phyloP scores from a whole-genome alignment of 495 filamentous ascomycete species.

The Penicillium herquei region DNA sequence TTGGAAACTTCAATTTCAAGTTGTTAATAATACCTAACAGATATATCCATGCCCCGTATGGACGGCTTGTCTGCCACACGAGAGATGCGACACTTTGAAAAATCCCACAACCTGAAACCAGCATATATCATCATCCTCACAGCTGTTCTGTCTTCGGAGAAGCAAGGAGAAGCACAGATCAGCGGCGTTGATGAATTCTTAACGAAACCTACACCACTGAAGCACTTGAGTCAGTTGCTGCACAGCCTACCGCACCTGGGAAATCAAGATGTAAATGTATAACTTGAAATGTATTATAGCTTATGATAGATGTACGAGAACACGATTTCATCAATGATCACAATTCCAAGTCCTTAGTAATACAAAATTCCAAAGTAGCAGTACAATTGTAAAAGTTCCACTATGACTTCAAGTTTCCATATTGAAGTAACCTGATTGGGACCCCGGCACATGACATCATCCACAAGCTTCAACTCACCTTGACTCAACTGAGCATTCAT shows the following conservation, averaged over 20 bases:
- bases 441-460: constrained; percentile 31
- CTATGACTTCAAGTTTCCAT: no score
- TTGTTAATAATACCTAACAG: constrained; percentile 20
- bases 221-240: constrained; percentile 21
- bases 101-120: constrained; percentile 12
- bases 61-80: constrained; percentile 61
- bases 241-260: constrained; percentile 1
- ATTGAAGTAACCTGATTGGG: constrained; percentile 7
- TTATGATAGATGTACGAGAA: neutral
- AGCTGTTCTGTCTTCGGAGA: constrained; percentile 51
- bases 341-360: no score
- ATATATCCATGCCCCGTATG: constrained; percentile 67
- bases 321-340: neutral
- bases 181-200: constrained; percentile 62
- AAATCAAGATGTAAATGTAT: neutral
- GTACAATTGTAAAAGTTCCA: no score
- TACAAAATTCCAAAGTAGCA: no score
- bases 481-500: neutral
- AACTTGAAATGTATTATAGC: neutral
- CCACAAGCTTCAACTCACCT: constrained; percentile 5
- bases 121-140: constrained; percentile 62
- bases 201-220: constrained; percentile 57
- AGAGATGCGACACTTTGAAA: constrained; percentile 55
- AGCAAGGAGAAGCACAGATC: constrained; percentile 55
- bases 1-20: neutral